Evolutionary conservation across 2,329 filamentous ascomycete genomes (phyloP), one percentile per base, ranked within the genome.

Genomic region (Metarhizium album): DNA sequence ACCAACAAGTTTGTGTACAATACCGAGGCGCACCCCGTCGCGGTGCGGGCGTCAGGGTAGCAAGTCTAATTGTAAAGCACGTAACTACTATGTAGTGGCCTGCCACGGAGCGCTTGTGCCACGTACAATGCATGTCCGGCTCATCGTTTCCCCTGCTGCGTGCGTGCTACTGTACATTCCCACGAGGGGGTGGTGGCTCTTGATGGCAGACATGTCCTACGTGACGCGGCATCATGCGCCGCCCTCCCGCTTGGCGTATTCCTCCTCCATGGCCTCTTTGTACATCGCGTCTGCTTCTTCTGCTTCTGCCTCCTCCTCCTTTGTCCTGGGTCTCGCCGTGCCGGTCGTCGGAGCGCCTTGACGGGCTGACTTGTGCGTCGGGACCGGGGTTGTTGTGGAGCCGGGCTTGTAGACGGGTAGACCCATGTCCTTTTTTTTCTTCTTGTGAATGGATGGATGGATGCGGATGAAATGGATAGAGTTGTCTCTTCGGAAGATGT

Each of bases 231-330:
- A 29, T 35, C 49, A 55, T 50, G 49, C 23, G 24, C 75, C 75
- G 6, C 75, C 75, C 48, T 78, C 75, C 37, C 74, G 63, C 68
- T 76, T 78, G 43, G 74, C 75, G 54, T 78, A 78, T 62, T 78
- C 74, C 42, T 78, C 75, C 66, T 78, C 75, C 60, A 78, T 77
- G 3, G 66, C 62, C 62, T 77, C 74, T 53, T 77, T 74, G 48
- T 78, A 78, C 40, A 68, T 51, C 23, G 68, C 60, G 55, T 78
- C 75, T 1, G 75, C 75, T 56, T 75, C 72, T n/a, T n/a, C n/a
- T n/a, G n/a, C n/a, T n/a, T n/a, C n/a, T n/a, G n/a, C n/a, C 51
- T 69, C 54, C 62, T 78, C 74, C 3, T 64, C 72, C 46, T 71
- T 70, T 1, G 74, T 76, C 67, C 76, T 76, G 38, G 68, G 63